Evolutionary conservation across 306 rosid genomes (phyloP).

Genomic region (Mucuna pruriens): DNA sequence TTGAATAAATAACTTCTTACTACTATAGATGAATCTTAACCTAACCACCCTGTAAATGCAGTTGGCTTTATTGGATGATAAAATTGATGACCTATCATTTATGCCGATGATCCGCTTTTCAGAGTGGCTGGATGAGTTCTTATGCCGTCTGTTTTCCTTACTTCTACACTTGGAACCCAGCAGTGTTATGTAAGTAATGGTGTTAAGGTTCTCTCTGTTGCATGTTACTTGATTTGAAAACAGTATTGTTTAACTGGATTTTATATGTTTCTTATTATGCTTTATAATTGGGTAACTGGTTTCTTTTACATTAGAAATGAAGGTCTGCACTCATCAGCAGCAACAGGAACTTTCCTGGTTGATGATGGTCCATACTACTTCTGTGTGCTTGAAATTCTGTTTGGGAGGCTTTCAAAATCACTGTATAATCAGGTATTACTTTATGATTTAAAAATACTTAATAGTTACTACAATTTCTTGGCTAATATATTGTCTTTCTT

Average conservation of each 20-base stretch:
- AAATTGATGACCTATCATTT: conserved; percentile 68
- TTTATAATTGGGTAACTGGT: conserved; percentile 41
- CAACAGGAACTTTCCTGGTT: conserved; percentile 96
- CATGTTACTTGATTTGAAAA: conserved; percentile 28
- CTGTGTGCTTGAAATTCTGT: conserved; percentile 91
- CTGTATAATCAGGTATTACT: conserved; percentile 77
- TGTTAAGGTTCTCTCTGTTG: conserved; percentile 33
- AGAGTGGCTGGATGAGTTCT: conserved; percentile 98
- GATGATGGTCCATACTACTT: conserved; percentile 97
- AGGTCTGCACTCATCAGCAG: conserved; percentile 83
- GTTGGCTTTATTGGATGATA: conserved; percentile 89
- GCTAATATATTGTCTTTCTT: conserved; percentile 33
- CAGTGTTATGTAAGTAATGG: conserved; percentile 82
- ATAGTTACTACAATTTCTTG: conserved; percentile 23
- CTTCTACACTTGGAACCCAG: conserved; percentile 94
- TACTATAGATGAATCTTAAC: conserved; percentile 27
- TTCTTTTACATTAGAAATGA: conserved; percentile 76
- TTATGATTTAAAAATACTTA: conserved; percentile 29
- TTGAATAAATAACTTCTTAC: conserved; percentile 24
- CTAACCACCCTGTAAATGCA: conserved; percentile 50
- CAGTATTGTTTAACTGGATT: conserved; percentile 28
- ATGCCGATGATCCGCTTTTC: conserved; percentile 91
- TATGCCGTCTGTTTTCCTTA: conserved; percentile 92
- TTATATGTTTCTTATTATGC: conserved; percentile 13
- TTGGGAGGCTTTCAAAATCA: conserved; percentile 88